phyloP scores from a whole-genome alignment of 1,139 yeast genomes.

The Barnettozyma hawaiiensis region DNA sequence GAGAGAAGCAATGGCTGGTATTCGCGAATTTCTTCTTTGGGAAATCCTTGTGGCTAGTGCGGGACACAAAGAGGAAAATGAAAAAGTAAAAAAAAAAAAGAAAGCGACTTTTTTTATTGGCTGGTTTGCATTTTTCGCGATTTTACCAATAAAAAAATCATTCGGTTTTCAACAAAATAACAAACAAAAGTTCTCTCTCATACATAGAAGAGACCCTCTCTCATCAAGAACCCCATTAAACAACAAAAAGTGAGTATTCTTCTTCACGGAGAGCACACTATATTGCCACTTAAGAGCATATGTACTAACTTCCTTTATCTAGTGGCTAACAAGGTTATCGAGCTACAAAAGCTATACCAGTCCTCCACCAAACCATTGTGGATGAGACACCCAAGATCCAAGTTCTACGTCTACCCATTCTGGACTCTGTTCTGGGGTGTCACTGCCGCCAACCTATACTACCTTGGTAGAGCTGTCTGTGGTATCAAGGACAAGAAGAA shows the following conservation, averaged over 20 bases:
- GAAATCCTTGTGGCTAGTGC: slow-evolving; percentile 5
- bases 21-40: neutral
- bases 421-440: slow-evolving; percentile 77
- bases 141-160: slow-evolving; percentile 2
- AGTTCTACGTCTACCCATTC: slow-evolving; percentile 81
- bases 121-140: slow-evolving; percentile 2
- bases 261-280: neutral
- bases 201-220: too few relatives aligned
- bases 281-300: too few relatives aligned
- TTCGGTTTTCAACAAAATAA: slow-evolving; percentile 4
- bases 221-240: too few relatives aligned
- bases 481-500: slow-evolving; percentile 51
- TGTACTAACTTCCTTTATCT: neutral
- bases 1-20: neutral
- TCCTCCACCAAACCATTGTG: slow-evolving; percentile 65
- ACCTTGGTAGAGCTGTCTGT: slow-evolving; percentile 71
- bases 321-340: slow-evolving; percentile 51
- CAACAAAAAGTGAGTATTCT: neutral
- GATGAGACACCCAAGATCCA: slow-evolving; percentile 77
- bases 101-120: slow-evolving; percentile 2
- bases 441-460: slow-evolving; percentile 64
- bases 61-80: too few relatives aligned
- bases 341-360: slow-evolving; percentile 73
- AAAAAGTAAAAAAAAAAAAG: too few relatives aligned
- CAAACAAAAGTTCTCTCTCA: too few relatives aligned